These are phyloP conservation scores for Nothophaeocryptopus gaeumannii DNA, from an alignment of 2,329 filamentous ascomycete species.

Conservation along the genomic window DNA sequence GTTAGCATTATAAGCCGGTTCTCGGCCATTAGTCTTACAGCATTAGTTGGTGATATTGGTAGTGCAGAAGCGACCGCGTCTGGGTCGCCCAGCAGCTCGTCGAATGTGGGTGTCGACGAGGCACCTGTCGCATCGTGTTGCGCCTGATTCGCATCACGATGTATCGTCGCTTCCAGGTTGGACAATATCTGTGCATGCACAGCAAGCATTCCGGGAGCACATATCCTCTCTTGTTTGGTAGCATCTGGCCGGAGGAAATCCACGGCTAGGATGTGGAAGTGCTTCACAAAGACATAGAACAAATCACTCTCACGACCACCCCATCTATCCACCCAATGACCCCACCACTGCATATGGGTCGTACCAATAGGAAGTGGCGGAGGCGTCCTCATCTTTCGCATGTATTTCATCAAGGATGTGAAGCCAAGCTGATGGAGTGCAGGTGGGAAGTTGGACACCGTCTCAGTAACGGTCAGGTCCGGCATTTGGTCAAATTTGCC, in stretches of 20 bases:
- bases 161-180: conserved; percentile 78
- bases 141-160: conserved; percentile 60
- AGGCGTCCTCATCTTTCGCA: conserved; percentile 61
- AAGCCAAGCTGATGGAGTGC: conserved; percentile 61
- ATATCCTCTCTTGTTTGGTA: conserved; percentile 55
- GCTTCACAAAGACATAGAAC: conserved; percentile 88
- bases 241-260: conserved; percentile 55
- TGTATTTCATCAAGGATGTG: conserved; percentile 58
- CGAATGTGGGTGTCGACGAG: conserved; percentile 57
- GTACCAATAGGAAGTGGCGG: conserved; percentile 66
- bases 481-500: conserved; percentile 50
- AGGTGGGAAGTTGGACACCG: conserved; percentile 68
- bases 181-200: conserved; percentile 79
- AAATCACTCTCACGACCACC: conserved; percentile 82
- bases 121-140: conserved; percentile 41
- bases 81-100: conserved; percentile 61
- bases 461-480: conserved; percentile 54
- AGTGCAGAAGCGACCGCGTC: conserved; percentile 66
- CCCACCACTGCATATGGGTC: conserved; percentile 76
- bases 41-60: conserved; percentile 64
- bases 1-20: conserved; percentile 80
- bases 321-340: conserved; percentile 82
- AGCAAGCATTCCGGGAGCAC: conserved; percentile 73
- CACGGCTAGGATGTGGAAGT: conserved; percentile 75
- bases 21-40: conserved; percentile 79